Evolutionary conservation across 371 early-diverging fungal species (phyloP).

Genomic region (Mortierella sp.): DNA sequence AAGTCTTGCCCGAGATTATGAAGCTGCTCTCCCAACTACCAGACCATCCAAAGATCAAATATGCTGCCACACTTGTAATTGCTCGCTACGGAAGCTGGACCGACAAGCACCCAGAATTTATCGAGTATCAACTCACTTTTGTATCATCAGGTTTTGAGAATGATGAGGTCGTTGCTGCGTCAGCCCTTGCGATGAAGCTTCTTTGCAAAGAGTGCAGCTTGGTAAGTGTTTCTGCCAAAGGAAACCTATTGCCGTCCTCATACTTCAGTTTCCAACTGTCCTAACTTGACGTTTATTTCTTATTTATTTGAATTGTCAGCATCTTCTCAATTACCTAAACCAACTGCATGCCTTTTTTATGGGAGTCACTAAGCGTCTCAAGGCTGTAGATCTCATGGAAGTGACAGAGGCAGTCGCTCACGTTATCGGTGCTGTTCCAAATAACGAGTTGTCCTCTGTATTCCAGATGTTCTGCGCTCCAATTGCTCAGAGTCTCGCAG

Average conservation of each 20-base stretch:
- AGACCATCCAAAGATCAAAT: conserved; percentile 89
- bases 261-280: conserved; percentile 4
- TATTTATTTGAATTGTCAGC: conserved; percentile 50
- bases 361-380: conserved; percentile 68
- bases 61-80: conserved; percentile 95
- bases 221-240: conserved; percentile 57
- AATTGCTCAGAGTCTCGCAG: conserved; percentile 74
- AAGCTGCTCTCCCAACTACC: conserved; percentile 86
- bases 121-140: conserved; percentile 89
- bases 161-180: conserved; percentile 88
- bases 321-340: conserved; percentile 73
- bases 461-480: conserved; percentile 88
- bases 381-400: conserved; percentile 79
- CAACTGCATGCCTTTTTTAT: conserved; percentile 85
- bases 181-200: conserved; percentile 86
- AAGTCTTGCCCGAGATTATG: conserved; percentile 90
- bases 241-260: not conserved
- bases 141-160: conserved; percentile 89
- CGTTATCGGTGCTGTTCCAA: conserved; percentile 82
- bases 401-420: conserved; percentile 92
- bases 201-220: conserved; percentile 90
- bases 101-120: conserved; percentile 82
- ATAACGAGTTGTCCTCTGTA: conserved; percentile 66
- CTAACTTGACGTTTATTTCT: not conserved
- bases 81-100: conserved; percentile 97